Conservation (phyloP, 345 rosid species). For the Punica granatum region DNA sequence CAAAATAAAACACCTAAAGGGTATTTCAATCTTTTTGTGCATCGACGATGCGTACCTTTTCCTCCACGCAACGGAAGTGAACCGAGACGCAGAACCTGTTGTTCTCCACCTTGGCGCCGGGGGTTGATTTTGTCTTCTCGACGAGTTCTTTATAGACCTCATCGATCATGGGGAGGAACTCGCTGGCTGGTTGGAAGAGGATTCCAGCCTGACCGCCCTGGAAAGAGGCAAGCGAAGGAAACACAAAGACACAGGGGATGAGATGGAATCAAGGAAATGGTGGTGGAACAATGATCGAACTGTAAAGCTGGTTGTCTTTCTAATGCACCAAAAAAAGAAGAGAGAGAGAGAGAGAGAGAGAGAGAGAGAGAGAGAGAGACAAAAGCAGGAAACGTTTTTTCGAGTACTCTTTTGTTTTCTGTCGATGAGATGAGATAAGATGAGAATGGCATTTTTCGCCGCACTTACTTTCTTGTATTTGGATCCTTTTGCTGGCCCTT, state of each 20-base stretch:
- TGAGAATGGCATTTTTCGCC: not conserved
- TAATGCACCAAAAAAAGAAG: not conserved
- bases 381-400: not conserved
- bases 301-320: not conserved
- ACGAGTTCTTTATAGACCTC: slow-evolving; percentile 53
- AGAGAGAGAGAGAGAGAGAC: too few relatives aligned
- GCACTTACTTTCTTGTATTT: slow-evolving; percentile 42
- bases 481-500: slow-evolving; percentile 63
- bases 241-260: not conserved
- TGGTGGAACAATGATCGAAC: not conserved
- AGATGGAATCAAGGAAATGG: not conserved
- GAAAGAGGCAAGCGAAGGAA: not conserved
- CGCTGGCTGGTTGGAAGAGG: slow-evolving; percentile 75
- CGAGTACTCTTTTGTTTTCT: not conserved
- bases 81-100: slow-evolving; percentile 87
- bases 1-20: not conserved
- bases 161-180: slow-evolving; percentile 73
- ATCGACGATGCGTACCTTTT: slow-evolving; percentile 33
- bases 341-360: too few relatives aligned
- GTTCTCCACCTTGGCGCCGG: slow-evolving; percentile 78
- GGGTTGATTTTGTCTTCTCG: slow-evolving; percentile 67
- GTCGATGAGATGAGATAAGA: too few relatives aligned
- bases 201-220: slow-evolving; percentile 47
- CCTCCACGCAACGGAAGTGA: slow-evolving; percentile 82
- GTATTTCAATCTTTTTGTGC: not conserved